phyloP scores from a whole-genome alignment of 164 flowering plant genomes.

The Umbellularia californica region DNA sequence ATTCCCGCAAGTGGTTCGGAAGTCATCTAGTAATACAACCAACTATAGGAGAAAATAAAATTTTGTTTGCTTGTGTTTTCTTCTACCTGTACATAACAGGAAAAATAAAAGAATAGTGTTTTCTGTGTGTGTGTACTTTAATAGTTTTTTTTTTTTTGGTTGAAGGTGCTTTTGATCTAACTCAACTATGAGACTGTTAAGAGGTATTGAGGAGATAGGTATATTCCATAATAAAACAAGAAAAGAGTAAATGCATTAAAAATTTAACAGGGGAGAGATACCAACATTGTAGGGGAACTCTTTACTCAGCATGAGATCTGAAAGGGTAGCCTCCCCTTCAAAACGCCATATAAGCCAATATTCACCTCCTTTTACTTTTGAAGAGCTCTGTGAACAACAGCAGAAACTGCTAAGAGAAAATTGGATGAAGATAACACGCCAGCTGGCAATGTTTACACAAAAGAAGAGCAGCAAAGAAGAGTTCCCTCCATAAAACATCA shows the following conservation, averaged over 20 bases:
- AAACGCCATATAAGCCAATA: conserved; percentile 96
- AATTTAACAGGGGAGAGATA: conserved; percentile 21
- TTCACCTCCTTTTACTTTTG: conserved; percentile 64
- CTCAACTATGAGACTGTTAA: not conserved
- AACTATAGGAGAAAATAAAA: no score
- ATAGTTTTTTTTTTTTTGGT: not conserved
- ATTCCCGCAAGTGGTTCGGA: no score
- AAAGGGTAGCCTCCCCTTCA: conserved; percentile 89
- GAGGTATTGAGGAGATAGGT: not conserved
- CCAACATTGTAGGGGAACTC: conserved; percentile 98
- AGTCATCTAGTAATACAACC: no score
- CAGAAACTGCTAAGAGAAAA: not conserved
- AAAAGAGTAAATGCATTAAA: not conserved
- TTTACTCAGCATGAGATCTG: conserved; percentile 79
- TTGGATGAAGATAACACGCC: not conserved
- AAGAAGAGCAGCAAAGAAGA: not conserved
- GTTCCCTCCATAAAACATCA: not conserved
- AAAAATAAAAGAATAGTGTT: no score
- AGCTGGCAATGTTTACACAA: not conserved
- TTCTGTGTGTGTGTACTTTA: not conserved
- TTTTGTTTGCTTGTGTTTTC: not conserved
- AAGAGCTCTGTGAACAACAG: conserved; percentile 53
- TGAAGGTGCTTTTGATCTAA: not conserved
- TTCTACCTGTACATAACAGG: not conserved
- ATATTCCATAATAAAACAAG: not conserved